Base-by-base conservation (phyloP, 345 rosid species). In the Syzygium jambos region DNA sequence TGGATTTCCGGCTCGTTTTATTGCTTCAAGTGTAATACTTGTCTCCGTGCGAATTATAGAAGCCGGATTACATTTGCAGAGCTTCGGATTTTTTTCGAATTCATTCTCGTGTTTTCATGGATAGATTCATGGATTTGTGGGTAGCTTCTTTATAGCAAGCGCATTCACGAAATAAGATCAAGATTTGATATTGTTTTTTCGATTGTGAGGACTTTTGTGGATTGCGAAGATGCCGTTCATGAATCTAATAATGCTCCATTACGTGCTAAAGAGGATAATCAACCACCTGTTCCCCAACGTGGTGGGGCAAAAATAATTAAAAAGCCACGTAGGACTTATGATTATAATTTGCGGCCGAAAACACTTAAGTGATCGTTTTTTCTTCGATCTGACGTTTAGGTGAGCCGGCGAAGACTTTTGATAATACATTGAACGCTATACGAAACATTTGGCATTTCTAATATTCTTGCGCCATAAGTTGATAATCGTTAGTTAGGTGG, bases 231-330 rank as follows among this genome's bases (percentile, higher is more conserved):
- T 96, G 99, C 98, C 95, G 86, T 85, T 96, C 1, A 93, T 93
- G 84, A 98, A 93, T 92, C 83, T 96, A 27, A 99, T 99, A 83
- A 93, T 95, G 98, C 93, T 98, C 63, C 99, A 98, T 91, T 94
- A 94, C 86, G 95, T 98, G 51, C 78, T 98, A 83, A 98, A 98
- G 92, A 95, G 93, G 63, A 90, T 96, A 94, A 93, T 93, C 38
- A 88, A 92, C 78, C 93, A 95, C 88, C 88, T 98, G 41, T 98
- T 98, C 89, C 99, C 98, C 11, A 94, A 94, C 29, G 86, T 90
- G 16, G 93, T 89, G 55, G 95, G 95, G 54, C 98, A 93, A 83
- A 96, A 92, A 51, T 0, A 51, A 51, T 10, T 51, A 51, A 51
- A 51, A 51, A 51, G 52, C 52, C 52, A 51, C 11, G 13, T 51